Percentiles rank a stretch among this genome's conserved stretches.
phyloP scores from a whole-genome alignment of 306 rosid species.

The Medicago arabica region DNA sequence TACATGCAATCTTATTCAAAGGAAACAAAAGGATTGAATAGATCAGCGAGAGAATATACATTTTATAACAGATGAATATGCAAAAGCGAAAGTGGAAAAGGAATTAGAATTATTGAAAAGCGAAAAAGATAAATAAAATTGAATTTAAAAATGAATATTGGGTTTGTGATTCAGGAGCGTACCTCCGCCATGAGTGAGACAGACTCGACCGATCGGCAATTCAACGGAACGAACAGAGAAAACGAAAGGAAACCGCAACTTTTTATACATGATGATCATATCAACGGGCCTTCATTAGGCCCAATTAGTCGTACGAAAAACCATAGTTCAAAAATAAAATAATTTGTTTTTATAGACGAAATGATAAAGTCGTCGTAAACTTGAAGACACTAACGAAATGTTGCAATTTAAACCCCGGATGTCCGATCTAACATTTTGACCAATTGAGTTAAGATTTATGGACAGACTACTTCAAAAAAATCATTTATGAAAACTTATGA shows the following conservation, averaged over 20 bases:
- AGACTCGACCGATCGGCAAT: slow-evolving; percentile 25
- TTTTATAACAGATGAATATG: slow-evolving; percentile 16
- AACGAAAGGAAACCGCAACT: background rate
- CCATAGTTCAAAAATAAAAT: no score
- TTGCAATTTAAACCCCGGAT: no score
- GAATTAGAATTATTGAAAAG: slow-evolving; percentile 24
- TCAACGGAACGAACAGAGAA: background rate
- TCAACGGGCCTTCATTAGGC: no score
- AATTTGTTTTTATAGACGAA: background rate
- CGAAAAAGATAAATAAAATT: background rate
- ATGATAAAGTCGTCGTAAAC: no score
- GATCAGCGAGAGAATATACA: slow-evolving; percentile 23
- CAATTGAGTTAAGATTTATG: no score
- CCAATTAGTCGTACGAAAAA: no score
- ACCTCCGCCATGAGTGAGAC: slow-evolving; percentile 67
- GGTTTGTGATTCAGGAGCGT: background rate
- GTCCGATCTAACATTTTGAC: no score
- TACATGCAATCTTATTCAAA: no score
- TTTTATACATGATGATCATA: background rate
- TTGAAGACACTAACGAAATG: no score
- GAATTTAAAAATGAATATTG: background rate
- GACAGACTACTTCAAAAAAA: no score
- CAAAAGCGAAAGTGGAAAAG: background rate
- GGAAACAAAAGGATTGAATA: slow-evolving; percentile 31
- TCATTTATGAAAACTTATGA: no score